Conservation (phyloP, 83 land plant species). For the Larix sibirica region DNA sequence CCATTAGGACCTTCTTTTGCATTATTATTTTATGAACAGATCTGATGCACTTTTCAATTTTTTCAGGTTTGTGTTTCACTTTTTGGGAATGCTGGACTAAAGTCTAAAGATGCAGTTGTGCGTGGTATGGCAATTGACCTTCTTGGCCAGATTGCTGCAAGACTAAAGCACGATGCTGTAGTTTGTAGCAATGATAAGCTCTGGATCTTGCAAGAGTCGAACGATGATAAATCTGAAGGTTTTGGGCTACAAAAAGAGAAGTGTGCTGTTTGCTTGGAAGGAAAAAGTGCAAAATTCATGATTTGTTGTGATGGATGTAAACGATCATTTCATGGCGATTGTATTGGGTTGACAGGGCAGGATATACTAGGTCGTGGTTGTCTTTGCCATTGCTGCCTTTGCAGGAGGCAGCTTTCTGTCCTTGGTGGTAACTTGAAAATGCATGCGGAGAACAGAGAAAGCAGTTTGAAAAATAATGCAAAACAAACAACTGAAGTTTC, state of each 20-base stretch:
- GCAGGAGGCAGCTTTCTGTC: slow-evolving; percentile 66
- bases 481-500: slow-evolving; percentile 32
- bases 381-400: slow-evolving; percentile 83
- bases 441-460: slow-evolving; percentile 29
- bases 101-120: slow-evolving; percentile 81
- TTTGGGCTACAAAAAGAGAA: slow-evolving; percentile 26
- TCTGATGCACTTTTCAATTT: neutral
- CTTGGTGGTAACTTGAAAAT: slow-evolving; percentile 54
- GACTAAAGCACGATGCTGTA: slow-evolving; percentile 85
- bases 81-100: slow-evolving; percentile 85
- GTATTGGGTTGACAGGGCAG: slow-evolving; percentile 72
- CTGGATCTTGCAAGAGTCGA: slow-evolving; percentile 77
- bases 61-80: slow-evolving; percentile 93
- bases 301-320: slow-evolving; percentile 78
- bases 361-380: slow-evolving; percentile 59
- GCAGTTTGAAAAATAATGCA: slow-evolving; percentile 11
- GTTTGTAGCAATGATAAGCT: slow-evolving; percentile 58
- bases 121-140: slow-evolving; percentile 91
- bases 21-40: slow-evolving; percentile 2
- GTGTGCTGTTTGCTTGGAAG: slow-evolving; percentile 71
- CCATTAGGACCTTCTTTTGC: neutral
- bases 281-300: slow-evolving; percentile 39
- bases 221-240: slow-evolving; percentile 20
- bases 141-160: slow-evolving; percentile 95
- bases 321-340: slow-evolving; percentile 85